These are phyloP conservation scores for Lentinula edodes DNA, from an alignment of 768 basidiomycete species.

Conservation along the genomic window DNA sequence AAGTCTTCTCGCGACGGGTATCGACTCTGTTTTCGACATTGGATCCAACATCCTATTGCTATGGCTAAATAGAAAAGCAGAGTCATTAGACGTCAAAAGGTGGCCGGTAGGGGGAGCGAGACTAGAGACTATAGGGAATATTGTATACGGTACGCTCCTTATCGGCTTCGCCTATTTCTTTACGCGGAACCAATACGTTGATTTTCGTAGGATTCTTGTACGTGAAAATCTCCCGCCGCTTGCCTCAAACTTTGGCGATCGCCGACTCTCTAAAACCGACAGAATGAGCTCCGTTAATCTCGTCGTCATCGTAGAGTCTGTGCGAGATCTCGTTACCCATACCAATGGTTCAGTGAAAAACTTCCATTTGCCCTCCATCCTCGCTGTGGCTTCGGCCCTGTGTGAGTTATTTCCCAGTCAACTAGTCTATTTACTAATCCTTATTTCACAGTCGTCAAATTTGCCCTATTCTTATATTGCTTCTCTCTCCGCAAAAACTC, in stretches of 20 bases:
- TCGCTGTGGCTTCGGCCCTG: slow-evolving; percentile 79
- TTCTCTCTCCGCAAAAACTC: slow-evolving; percentile 71
- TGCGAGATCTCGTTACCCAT: slow-evolving; percentile 60
- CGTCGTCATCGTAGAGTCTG: slow-evolving; percentile 85
- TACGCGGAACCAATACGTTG: neutral
- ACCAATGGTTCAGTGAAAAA: slow-evolving; percentile 43
- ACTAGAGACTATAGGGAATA: slow-evolving; percentile 85
- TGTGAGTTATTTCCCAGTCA: slow-evolving; percentile 36
- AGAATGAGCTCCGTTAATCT: slow-evolving; percentile 93
- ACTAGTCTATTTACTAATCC: neutral
- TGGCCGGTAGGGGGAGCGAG: slow-evolving; percentile 92
- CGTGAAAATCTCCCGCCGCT: neutral
- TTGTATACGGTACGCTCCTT: slow-evolving; percentile 56
- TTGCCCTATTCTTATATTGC: slow-evolving; percentile 85
- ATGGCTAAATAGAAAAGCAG: slow-evolving; percentile 72
- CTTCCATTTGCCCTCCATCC: slow-evolving; percentile 78
- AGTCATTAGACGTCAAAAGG: slow-evolving; percentile 66
- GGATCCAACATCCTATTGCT: slow-evolving; percentile 77
- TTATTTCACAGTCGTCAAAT: slow-evolving; percentile 61
- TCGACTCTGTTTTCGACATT: slow-evolving; percentile 84
- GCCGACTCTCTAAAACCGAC: neutral
- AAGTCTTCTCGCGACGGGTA: slow-evolving; percentile 83
- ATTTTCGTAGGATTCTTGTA: slow-evolving; percentile 33
- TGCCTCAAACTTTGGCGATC: neutral
- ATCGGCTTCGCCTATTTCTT: neutral